Evolutionary conservation across 2,329 filamentous ascomycete species (phyloP), one percentile per base, ranked within the genome.

Genomic region (Aureobasidium zeae): DNA sequence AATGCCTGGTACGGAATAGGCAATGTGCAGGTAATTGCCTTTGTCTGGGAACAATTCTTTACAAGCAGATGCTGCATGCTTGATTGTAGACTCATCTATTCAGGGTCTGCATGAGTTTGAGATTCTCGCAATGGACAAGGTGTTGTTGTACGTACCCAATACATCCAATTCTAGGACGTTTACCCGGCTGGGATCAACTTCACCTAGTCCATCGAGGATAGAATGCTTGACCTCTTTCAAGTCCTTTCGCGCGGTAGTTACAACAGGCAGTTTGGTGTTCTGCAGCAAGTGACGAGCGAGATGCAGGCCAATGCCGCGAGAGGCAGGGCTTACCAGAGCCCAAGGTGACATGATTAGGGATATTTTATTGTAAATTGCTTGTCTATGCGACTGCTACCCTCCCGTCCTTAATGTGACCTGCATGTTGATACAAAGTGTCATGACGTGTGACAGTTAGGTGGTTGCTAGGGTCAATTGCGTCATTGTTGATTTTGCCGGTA

Each of bases 1-100:
- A 26, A 88, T 68, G 0, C 85, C 86, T 0, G 85, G 82, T 2
- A 87, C 64, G 21, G 75, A 74, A 53, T 86, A 75, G 2, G 76
- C 76, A 31, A 89, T 72, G 48, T 79, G 81, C 10, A 91, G 71
- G 52, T 83, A 76, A 52, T 76, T 61, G 7, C 60, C 61, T 32
- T 58, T 61, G 37, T 55, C 54, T 4, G 57, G 55, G 38, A 61
- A 55, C 13, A 56, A 10, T 58, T 57, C 9, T 56, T 50, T 46
- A 26, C 55, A 49, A 34, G 55, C 28, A 28, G 74, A 67, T 13
- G 82, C 77, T 28, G 73, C 71, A 34, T 63, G 54, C 28, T 66
- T 62, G 46, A 91, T 74, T 25, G 74, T 75, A 20, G 64, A 49
- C 62, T 88, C 83, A 54, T 83, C 75, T 76, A 29, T 19, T 24